Conservation (phyloP, 1,139 yeast species). For the Candida neerlandica region DNA sequence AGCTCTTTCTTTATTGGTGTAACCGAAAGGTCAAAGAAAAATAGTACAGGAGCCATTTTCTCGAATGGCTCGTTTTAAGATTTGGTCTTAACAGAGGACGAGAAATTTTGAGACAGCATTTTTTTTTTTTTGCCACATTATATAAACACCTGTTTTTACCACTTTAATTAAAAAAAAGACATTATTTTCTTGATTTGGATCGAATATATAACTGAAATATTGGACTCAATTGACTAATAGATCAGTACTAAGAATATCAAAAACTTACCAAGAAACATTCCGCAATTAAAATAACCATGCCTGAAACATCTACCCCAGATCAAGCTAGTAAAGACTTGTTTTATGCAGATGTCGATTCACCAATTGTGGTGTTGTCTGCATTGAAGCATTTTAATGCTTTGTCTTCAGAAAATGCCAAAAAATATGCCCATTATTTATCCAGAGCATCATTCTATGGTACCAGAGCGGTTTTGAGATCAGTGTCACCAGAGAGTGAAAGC, state of each 20-base stretch:
- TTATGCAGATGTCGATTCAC: constrained; percentile 47
- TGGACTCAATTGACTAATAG: neutral
- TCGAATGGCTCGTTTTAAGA: no score
- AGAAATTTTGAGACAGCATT: no score
- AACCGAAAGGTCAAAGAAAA: no score
- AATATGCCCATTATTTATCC: constrained; percentile 80
- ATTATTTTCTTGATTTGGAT: neutral
- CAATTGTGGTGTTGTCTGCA: constrained; percentile 44
- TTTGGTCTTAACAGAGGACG: no score
- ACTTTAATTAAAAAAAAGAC: no score
- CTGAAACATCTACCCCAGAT: constrained; percentile 1
- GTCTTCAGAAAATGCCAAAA: constrained; percentile 38
- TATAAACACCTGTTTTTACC: no score
- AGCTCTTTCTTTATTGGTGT: no score
- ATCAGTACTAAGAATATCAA: neutral
- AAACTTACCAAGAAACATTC: neutral
- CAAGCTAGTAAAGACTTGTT: constrained; percentile 21
- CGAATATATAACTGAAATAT: neutral
- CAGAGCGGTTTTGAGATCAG: constrained; percentile 76
- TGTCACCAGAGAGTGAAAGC: constrained; percentile 78
- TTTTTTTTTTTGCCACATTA: no score
- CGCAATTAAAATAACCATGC: neutral
- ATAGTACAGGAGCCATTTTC: no score
- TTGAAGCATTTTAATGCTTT: constrained; percentile 47
- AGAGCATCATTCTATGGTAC: constrained; percentile 85